Evolutionary conservation across 257 asterid genomes (phyloP).

Genomic region (Rehmannia glutinosa): DNA sequence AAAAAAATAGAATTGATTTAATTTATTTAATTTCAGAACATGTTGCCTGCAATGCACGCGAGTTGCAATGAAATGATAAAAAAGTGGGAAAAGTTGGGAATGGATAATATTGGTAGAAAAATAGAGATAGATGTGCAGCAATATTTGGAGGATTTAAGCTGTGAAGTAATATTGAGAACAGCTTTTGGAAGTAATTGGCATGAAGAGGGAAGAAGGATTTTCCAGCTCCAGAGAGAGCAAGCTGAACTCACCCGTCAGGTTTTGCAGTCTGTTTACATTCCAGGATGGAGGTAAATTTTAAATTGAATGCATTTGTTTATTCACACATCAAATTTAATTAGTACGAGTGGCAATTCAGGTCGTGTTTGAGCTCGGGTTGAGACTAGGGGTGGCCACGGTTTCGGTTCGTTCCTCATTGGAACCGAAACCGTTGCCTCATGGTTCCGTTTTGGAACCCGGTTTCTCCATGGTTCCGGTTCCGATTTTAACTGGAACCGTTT

Average conservation of each 20-base stretch:
- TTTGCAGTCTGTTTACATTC: constrained; percentile 41
- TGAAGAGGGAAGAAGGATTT: constrained; percentile 34
- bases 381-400: too few species aligned
- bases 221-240: constrained; percentile 48
- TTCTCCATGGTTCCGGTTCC: too few species aligned
- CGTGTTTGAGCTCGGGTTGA: too few species aligned
- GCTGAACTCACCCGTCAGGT: constrained; percentile 46
- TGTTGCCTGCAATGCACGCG: constrained; percentile 44
- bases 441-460: too few species aligned
- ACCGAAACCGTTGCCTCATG: too few species aligned
- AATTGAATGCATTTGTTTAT: too few species aligned
- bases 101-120: neutral
- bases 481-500: too few species aligned
- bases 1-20: too few species aligned
- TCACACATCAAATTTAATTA: too few species aligned
- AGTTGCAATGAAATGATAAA: constrained; percentile 47
- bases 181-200: constrained; percentile 45
- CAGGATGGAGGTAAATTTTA: constrained; percentile 64
- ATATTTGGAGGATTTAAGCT: constrained; percentile 33
- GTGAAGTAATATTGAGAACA: constrained; percentile 39
- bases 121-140: constrained; percentile 51
- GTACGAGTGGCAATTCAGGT: too few species aligned
- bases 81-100: constrained; percentile 38
- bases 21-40: constrained; percentile 21
- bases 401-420: too few species aligned